Base-by-base conservation (phyloP, 495 filamentous ascomycete genomes). In the Peziza echinospora region DNA sequence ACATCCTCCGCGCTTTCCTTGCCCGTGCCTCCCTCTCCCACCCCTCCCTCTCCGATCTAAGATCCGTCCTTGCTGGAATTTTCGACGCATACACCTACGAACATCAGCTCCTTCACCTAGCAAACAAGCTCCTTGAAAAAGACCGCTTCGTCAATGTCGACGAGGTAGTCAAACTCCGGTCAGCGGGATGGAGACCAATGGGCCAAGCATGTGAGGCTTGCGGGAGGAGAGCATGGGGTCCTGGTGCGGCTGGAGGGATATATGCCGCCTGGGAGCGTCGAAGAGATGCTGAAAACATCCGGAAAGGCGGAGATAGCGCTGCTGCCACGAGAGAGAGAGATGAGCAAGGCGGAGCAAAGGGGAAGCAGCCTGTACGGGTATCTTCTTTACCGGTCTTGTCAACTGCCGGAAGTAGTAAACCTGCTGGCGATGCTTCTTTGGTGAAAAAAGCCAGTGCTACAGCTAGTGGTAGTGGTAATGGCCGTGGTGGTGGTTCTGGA, bases 21-120 rank as follows among this genome's bases (percentile, higher is more conserved):
- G 73, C 78, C 2, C 75, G 83, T 17, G 85, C 85, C 0, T 78
- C 82, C 1, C 64, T 67, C 21, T 76, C 80, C 22, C 92, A 87
- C 2, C 84, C 89, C 0, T 87, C 80, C 22, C 72, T 96, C 0
- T 77, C 81, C 4, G 85, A 96, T 56, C 68, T 97, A 10, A 78
- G 91, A 21, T 70, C 73, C 37, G 85, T 94, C 1, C 71, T 97
- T 2, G 67, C 75, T 1, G 83, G 82, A 5, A 84, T 97, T 41
- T 97, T 97, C 62, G 77, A 87, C 1, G 86, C 91, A 0, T 96
- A 97, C 56, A 76, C 84, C 0, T 93, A 93, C 59, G 91, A 96
- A 60, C 78, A 82, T 54, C 82, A 80, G 3, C 78, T 97, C 10
- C 69, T 96, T 17, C 68, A 72, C 2, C 74, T 97, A 11, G 82